A percentile compares a stretch with the other conserved stretches of the same genome.
Conservation (phyloP, 1,284 basidiomycete species). For the Cerrena zonata region DNA sequence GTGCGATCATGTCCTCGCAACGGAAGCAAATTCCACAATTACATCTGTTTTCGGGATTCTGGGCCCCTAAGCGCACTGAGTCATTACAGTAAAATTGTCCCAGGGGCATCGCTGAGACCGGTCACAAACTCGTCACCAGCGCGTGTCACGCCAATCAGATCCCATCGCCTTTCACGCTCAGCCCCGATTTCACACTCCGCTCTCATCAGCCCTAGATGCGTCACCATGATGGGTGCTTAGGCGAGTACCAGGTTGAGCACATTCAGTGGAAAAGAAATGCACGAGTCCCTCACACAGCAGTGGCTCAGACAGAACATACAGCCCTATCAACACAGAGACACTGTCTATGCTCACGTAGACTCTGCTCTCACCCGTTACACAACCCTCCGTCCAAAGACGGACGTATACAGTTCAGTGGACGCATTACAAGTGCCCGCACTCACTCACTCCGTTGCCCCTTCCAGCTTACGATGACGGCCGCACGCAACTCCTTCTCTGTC, state of each 20-base stretch:
- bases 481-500: slow-evolving; percentile 81
- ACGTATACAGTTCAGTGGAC: slow-evolving; percentile 76
- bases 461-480: slow-evolving; percentile 91
- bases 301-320: slow-evolving; percentile 73
- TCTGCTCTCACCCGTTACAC: slow-evolving; percentile 53
- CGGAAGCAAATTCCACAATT: slow-evolving; percentile 17
- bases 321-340: slow-evolving; percentile 56
- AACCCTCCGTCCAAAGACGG: slow-evolving; percentile 81
- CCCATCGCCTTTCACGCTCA: too few species aligned
- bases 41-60: too few species aligned
- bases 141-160: too few species aligned
- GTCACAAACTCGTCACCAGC: too few species aligned
- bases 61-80: too few species aligned
- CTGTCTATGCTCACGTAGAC: slow-evolving; percentile 61
- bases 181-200: too few species aligned
- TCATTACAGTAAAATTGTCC: too few species aligned
- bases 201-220: too few species aligned
- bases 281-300: slow-evolving; percentile 40
- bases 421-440: slow-evolving; percentile 8
- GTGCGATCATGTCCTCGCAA: slow-evolving; percentile 7
- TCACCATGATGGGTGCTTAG: too few species aligned
- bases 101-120: too few species aligned
- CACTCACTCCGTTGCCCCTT: slow-evolving; percentile 14
- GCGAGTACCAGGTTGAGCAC: too few species aligned
- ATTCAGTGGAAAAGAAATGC: background rate